Base-by-base conservation (phyloP, 768 basidiomycete species). In the Tylopilus subfusipes region DNA sequence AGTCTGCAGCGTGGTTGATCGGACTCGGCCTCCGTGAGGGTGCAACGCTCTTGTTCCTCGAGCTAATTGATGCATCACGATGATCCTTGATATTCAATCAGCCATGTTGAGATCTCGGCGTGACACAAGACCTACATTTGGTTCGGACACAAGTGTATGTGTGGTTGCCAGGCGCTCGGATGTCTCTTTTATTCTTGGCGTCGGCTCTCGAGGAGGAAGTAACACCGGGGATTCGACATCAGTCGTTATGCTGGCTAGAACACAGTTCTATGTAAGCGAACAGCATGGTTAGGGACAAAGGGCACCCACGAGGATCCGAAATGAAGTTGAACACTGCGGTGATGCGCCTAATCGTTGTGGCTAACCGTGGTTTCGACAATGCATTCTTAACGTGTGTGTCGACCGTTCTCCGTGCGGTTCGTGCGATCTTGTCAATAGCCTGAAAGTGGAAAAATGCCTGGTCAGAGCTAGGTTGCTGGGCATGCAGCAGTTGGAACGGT, bases 351-450 rank as follows among this genome's bases (percentile, higher is more conserved):
- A 91, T 73, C 16, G 81, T 77, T 31, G 85, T 87, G 31, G 86
- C 80, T 31, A 84, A 66, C 52, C 85, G 82, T 33, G 88, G 86
- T 63, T 80, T 85, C 27, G 84, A 81, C 58, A 91, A 68, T 5
- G 82, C 82, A 72, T 87, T 84, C 69, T 80, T 85, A 58, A 90
- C 74, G 69, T 90, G 86, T 33, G 81, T 88, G 66, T 86, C 88
- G 14, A 82, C 62, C 22, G 82, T 79, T 60, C 87, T 78, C 50
- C 88, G 79, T 33, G 85, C 86, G 2, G 82, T 84, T 45, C 84
- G 80, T 38, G 83, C 88, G 43, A 84, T 66, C 64, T 83, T 86
- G 68, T 91, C 89, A 10, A 86, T 74, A 25, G 82, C 76, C 89
- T 90, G 66, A 48, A 39, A 52, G 36, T 14, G 5, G 42, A 31